Conservation (phyloP, 768 basidiomycete genomes). For the Pulveroboletus frians region DNA sequence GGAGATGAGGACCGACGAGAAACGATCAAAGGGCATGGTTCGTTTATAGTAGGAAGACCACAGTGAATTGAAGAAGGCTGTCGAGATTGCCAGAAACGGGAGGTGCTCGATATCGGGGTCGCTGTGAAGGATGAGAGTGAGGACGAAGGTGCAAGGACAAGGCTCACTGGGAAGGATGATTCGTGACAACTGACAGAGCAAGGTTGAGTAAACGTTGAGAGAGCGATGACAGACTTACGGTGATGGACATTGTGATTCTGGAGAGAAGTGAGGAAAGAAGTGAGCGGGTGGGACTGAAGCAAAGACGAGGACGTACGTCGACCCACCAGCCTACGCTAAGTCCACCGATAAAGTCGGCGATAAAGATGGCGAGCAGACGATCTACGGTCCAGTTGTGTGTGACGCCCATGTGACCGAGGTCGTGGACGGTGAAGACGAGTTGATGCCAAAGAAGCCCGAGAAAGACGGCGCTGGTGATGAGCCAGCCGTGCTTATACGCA, state of each 20-base stretch:
- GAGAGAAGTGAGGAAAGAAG: background rate
- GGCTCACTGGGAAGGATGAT: slow-evolving; percentile 89
- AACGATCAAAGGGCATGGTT: slow-evolving; percentile 70
- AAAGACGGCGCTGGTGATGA: slow-evolving; percentile 67
- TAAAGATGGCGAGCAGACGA: slow-evolving; percentile 67
- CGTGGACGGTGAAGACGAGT: slow-evolving; percentile 86
- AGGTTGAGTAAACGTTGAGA: slow-evolving; percentile 4
- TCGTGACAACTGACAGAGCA: slow-evolving; percentile 73
- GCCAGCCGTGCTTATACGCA: slow-evolving; percentile 60
- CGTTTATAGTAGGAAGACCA: slow-evolving; percentile 96
- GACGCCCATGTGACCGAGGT: slow-evolving; percentile 92
- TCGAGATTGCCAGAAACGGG: slow-evolving; percentile 92
- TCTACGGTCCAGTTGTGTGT: slow-evolving; percentile 84
- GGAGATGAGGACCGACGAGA: slow-evolving; percentile 59
- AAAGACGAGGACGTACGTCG: slow-evolving; percentile 58
- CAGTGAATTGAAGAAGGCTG: slow-evolving; percentile 76
- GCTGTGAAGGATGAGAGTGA: slow-evolving; percentile 34
- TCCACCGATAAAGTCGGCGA: slow-evolving; percentile 88
- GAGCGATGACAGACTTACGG: slow-evolving; percentile 47
- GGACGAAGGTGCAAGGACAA: background rate
- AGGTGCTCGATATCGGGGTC: slow-evolving; percentile 85
- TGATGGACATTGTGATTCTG: slow-evolving; percentile 97
- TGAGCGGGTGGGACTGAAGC: slow-evolving; percentile 1
- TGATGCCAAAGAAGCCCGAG: slow-evolving; percentile 96
- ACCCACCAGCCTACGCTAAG: slow-evolving; percentile 98